phyloP scores from a whole-genome alignment of 2,329 filamentous ascomycete species.

The Exophiala mesophila region DNA sequence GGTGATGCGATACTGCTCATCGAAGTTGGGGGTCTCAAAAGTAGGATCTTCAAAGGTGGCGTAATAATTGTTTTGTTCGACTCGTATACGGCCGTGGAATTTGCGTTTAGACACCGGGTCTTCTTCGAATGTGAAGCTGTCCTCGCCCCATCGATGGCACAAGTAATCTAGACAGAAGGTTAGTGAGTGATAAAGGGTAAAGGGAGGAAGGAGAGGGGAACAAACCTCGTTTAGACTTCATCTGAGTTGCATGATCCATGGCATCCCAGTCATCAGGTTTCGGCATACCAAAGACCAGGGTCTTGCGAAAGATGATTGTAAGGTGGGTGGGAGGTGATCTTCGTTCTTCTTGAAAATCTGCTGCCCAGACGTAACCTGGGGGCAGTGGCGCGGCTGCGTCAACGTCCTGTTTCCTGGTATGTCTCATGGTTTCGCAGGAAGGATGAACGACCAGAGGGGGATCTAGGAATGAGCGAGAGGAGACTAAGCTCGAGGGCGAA shows the following conservation, averaged over 20 bases:
- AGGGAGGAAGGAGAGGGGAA: neutral
- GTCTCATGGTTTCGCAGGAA: too few species aligned
- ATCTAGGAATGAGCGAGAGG: too few species aligned
- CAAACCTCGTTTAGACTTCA: conserved; percentile 5
- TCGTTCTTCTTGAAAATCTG: neutral
- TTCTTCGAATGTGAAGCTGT: conserved; percentile 12
- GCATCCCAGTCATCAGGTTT: conserved; percentile 9
- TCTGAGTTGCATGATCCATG: neutral
- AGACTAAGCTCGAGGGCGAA: too few species aligned
- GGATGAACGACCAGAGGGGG: too few species aligned
- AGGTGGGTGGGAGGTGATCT: neutral
- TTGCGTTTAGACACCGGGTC: conserved; percentile 1
- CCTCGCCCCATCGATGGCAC: conserved; percentile 3
- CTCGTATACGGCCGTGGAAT: conserved; percentile 1
- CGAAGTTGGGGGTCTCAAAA: conserved; percentile 3
- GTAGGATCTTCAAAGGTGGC: conserved; percentile 5
- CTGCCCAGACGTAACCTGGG: neutral
- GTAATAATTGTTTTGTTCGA: conserved; percentile 8
- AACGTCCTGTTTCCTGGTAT: too few species aligned
- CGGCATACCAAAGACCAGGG: conserved; percentile 11
- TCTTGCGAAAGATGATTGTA: neutral
- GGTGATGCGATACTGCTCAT: conserved; percentile 3
- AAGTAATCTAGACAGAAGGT: conserved; percentile 9
- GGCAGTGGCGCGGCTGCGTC: too few species aligned
- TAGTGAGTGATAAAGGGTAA: neutral